These are phyloP conservation scores for Dictyostelium intermedium DNA, from an alignment of 78 protist species.

Conservation along the genomic window DNA sequence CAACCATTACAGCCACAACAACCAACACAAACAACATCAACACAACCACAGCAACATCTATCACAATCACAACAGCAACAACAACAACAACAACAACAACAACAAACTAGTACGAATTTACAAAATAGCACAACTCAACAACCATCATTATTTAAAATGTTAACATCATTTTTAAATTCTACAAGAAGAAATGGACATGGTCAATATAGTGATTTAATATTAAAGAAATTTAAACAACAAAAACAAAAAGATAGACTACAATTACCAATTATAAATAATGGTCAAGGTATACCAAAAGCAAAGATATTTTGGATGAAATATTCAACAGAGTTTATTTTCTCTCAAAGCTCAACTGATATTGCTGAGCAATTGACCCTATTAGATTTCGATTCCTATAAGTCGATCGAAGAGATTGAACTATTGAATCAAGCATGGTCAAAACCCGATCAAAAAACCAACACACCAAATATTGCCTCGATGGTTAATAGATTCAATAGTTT, in stretches of 20 bases:
- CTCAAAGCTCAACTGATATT: not conserved
- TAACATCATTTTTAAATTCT: not conserved
- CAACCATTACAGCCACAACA: not conserved
- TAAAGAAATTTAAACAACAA: constrained; percentile 8
- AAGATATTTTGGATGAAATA: constrained; percentile 66
- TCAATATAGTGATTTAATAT: constrained; percentile 22
- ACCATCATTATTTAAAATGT: not conserved
- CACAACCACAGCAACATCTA: not conserved
- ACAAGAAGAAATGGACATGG: constrained; percentile 39
- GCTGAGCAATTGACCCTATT: constrained; percentile 43
- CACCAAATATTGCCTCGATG: constrained; percentile 32
- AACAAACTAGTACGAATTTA: not conserved
- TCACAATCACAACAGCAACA: not conserved
- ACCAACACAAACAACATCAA: not conserved
- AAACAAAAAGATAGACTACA: not conserved
- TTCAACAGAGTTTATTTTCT: constrained; percentile 27
- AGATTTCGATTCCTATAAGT: constrained; percentile 35
- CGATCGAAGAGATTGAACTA: constrained; percentile 32
- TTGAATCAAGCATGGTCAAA: constrained; percentile 34
- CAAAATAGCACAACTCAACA: not conserved
- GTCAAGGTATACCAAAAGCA: not conserved
- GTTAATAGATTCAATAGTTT: constrained; percentile 21
- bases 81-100: not conserved
- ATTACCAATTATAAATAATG: not conserved
- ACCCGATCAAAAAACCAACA: not conserved